Percentiles rank a stretch among this genome's conserved stretches.
Conservation (phyloP, 306 rosid genomes). For the Casuarina glauca region DNA sequence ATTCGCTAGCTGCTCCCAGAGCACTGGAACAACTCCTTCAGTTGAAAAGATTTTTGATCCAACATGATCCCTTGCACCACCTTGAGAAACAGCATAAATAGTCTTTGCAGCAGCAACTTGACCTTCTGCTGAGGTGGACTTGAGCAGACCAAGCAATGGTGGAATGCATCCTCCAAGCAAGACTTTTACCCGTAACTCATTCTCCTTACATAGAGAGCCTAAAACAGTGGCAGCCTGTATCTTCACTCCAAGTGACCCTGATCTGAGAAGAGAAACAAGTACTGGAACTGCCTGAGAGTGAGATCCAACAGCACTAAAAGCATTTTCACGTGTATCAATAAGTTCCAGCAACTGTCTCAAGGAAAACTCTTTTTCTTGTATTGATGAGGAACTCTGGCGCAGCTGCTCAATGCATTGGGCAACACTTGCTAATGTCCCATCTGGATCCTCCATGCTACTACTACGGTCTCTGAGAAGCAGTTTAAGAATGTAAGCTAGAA, state of each 20-base stretch:
- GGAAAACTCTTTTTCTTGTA: slow-evolving; percentile 85
- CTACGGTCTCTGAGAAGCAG: slow-evolving; percentile 71
- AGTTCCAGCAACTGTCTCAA: slow-evolving; percentile 83
- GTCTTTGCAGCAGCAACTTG: slow-evolving; percentile 97
- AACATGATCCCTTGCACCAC: slow-evolving; percentile 87
- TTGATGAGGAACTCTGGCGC: slow-evolving; percentile 81
- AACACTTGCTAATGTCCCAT: slow-evolving; percentile 97
- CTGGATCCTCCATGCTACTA: slow-evolving; percentile 98
- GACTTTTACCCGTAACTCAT: slow-evolving; percentile 93
- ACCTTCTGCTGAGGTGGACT: slow-evolving; percentile 85
- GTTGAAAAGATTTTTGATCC: slow-evolving; percentile 98
- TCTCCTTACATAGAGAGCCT: slow-evolving; percentile 94
- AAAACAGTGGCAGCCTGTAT: slow-evolving; percentile 94
- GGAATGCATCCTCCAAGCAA: slow-evolving; percentile 99
- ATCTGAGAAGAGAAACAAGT: slow-evolving; percentile 97
- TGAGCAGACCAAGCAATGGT: slow-evolving; percentile 92
- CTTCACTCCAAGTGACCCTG: slow-evolving; percentile 90
- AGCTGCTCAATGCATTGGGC: slow-evolving; percentile 99
- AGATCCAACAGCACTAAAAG: slow-evolving; percentile 99
- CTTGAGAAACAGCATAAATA: slow-evolving; percentile 96
- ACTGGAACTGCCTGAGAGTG: slow-evolving; percentile 99
- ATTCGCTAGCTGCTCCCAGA: slow-evolving; percentile 77
- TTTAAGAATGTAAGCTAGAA: slow-evolving; percentile 27
- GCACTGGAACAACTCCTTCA: slow-evolving; percentile 98
- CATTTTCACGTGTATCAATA: slow-evolving; percentile 87